A percentile compares a stretch with the other conserved stretches of the same genome.
These are phyloP conservation scores for Coelastrella sp. DNA, from an alignment of 139 green algal species.

Conservation along the genomic window DNA sequence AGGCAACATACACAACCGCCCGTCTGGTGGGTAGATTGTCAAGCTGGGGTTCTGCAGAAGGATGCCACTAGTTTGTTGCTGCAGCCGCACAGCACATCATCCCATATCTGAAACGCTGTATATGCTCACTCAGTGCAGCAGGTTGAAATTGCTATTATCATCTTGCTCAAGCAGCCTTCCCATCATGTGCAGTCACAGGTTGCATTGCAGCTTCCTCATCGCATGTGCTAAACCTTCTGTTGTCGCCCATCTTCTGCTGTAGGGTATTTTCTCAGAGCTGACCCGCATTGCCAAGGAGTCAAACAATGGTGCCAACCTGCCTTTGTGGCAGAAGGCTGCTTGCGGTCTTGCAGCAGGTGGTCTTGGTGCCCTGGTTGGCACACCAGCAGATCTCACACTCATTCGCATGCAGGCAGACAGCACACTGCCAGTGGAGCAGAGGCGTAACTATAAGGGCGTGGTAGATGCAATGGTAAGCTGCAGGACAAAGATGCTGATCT, in stretches of 20 bases:
- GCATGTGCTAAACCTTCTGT: not conserved
- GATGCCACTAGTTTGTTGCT: not conserved
- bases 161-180: too few relatives aligned
- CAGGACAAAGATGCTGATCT: too few relatives aligned
- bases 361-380: conserved; percentile 94
- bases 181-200: too few relatives aligned
- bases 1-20: conserved; percentile 99
- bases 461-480: conserved; percentile 43
- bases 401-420: conserved; percentile 92
- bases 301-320: conserved; percentile 75
- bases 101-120: too few relatives aligned
- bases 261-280: conserved; percentile 89
- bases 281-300: conserved; percentile 67
- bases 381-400: conserved; percentile 95
- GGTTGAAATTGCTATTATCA: too few relatives aligned
- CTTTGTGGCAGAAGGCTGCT: conserved; percentile 89
- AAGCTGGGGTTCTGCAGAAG: not conserved
- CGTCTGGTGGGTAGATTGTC: conserved; percentile 72
- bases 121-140: too few relatives aligned
- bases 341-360: conserved; percentile 93
- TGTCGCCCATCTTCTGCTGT: conserved; percentile 82
- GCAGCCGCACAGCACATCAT: not conserved
- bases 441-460: conserved; percentile 38
- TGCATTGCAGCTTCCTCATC: not conserved
- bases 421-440: conserved; percentile 30